These are phyloP conservation scores for Candida bentonensis DNA, from an alignment of 805 yeast genomes.

Conservation along the genomic window DNA sequence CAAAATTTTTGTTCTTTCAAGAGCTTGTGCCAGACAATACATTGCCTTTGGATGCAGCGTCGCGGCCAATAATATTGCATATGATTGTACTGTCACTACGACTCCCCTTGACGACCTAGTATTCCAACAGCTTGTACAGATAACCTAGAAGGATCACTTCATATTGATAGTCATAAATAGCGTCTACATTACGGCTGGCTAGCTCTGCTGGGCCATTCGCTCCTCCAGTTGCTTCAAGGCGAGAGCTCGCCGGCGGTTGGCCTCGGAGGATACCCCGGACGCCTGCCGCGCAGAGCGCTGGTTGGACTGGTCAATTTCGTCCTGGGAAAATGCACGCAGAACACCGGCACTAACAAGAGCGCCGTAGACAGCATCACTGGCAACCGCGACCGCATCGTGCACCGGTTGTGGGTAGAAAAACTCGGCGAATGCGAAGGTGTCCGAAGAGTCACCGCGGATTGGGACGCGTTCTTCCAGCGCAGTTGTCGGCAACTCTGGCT, in stretches of 20 bases:
- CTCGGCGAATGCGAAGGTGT: conserved; percentile 67
- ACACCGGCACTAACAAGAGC: background rate
- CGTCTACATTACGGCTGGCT: too few species aligned
- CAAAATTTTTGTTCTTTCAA: too few species aligned
- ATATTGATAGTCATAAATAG: too few species aligned
- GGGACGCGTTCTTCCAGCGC: conserved; percentile 9
- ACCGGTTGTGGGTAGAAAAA: conserved; percentile 58
- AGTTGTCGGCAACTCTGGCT: conserved; percentile 35
- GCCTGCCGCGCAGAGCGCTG: conserved; percentile 13
- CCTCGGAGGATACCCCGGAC: conserved; percentile 7
- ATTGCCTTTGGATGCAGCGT: too few species aligned
- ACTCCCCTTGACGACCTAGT: too few species aligned
- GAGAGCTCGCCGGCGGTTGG: conserved; percentile 4
- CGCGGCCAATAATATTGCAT: too few species aligned
- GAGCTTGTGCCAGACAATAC: too few species aligned
- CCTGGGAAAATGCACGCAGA: conserved; percentile 19
- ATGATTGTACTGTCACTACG: too few species aligned
- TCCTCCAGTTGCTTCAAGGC: conserved; percentile 3
- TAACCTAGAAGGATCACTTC: too few species aligned
- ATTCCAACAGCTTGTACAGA: too few species aligned
- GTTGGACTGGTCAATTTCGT: conserved; percentile 13
- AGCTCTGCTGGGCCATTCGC: conserved; percentile 2
- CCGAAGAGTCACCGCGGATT: conserved; percentile 76
- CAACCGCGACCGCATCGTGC: conserved; percentile 32
- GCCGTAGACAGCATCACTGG: background rate